A percentile compares a stretch with the other conserved stretches of the same genome.
Conservation (phyloP, 23 red algal species). For the Cyanidium caldarium region DNA sequence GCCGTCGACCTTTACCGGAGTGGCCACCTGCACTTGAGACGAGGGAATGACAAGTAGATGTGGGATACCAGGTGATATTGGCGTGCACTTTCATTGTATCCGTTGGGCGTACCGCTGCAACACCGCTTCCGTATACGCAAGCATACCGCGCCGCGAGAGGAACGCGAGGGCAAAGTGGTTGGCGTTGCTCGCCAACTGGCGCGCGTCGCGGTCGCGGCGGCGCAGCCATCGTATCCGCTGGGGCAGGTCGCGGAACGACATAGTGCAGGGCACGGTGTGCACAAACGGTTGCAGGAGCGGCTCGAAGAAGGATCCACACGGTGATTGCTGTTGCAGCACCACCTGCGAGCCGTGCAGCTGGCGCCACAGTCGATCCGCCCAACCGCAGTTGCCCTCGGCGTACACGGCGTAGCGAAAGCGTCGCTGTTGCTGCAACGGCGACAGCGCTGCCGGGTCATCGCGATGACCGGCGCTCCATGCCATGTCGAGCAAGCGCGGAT, state of each 20-base stretch:
- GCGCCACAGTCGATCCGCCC: conserved; percentile 84
- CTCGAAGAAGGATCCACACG: conserved; percentile 90
- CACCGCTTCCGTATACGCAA: not conserved
- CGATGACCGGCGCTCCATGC: not conserved
- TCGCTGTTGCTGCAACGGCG: not conserved
- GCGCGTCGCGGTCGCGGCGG: not conserved
- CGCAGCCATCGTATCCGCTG: not conserved
- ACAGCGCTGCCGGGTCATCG: not conserved
- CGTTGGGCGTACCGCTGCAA: not conserved
- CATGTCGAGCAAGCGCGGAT: not conserved
- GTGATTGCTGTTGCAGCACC: conserved; percentile 85
- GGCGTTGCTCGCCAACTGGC: not conserved
- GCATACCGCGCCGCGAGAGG: not conserved
- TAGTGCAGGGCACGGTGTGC: conserved; percentile 48
- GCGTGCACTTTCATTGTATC: too few species aligned
- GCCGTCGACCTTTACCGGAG: not conserved
- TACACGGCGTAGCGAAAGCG: conserved; percentile 55
- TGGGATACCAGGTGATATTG: too few species aligned
- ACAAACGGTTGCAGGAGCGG: conserved; percentile 66
- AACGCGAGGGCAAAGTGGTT: not conserved
- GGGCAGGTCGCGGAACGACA: not conserved
- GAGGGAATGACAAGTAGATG: not conserved
- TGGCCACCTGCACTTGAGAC: conserved; percentile 4
- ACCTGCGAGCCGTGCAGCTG: conserved; percentile 78
- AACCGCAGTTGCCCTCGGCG: conserved; percentile 97